Evolutionary conservation across 768 basidiomycete genomes (phyloP), one percentile per base, ranked within the genome.

Genomic region (Cystobasidium onofrii): DNA sequence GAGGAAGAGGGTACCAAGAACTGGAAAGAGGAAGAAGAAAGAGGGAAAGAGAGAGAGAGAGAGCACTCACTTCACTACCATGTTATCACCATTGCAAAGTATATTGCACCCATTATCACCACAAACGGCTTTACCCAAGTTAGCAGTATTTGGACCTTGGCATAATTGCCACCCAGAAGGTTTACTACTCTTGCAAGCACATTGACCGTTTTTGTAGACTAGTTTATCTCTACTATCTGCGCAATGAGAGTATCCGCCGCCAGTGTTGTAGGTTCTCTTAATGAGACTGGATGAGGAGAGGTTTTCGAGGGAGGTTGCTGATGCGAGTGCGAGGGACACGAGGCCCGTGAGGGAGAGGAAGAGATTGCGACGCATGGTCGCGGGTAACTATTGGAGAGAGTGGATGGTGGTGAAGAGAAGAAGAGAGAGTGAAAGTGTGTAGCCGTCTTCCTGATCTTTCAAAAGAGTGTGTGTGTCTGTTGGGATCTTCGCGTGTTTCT

Each of bases 111-210:
- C 65, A 50, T 3, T 20, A n/a, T 10, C 13, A 31, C 12, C 17
- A 46, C 65, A 67, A 10, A 67, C 50, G 6, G 65, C 65, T 46
- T 67, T 50, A n/a, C 65, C 65, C 20, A n/a, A 46, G 3, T 10
- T 9, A 43, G 39, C 3, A 34, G 65, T 67, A 13, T 10, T 52
- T 4, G 65, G 65, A 9, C n/a, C 44, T 33, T 43, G 10, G 34
- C 65, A 67, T 4, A 25, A 15, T 18, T 7, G 55, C 50, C 34
- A 23, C 12, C 44, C 27, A 3, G 13, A 6, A 31, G 25, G 23
- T 29, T 12, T 43, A 3, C 7, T 12, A 33, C 1, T 9, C 43
- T 67, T 67, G 44, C 36, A 64, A 4, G 10, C 31, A n/a, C 39
- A 41, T 25, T 64, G 31, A 6, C 57, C 57, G 31, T 60, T 25